phyloP scores from a whole-genome alignment of 768 basidiomycete genomes.

The Suillus decipiens region DNA sequence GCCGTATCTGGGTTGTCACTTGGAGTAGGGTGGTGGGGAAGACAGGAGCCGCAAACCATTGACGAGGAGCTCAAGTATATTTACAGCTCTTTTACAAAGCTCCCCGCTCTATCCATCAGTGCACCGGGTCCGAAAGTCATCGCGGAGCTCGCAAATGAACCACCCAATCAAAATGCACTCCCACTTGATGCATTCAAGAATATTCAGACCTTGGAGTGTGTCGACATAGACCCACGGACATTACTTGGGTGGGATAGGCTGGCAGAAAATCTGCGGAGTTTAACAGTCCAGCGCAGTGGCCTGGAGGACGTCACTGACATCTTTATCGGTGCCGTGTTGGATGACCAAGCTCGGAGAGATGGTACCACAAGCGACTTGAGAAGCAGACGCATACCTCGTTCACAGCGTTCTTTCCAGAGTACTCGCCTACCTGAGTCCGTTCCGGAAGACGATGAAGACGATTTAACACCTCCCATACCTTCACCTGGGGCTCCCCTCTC shows the following conservation, averaged over 20 bases:
- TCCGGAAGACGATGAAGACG: slow-evolving; percentile 49
- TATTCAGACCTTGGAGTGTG: slow-evolving; percentile 70
- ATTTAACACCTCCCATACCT: slow-evolving; percentile 13
- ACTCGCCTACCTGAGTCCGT: slow-evolving; percentile 60
- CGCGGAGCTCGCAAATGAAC: slow-evolving; percentile 65
- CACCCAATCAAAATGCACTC: slow-evolving; percentile 71
- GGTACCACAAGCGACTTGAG: slow-evolving; percentile 52
- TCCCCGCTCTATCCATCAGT: slow-evolving; percentile 73
- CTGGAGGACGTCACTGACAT: slow-evolving; percentile 79
- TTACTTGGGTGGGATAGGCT: slow-evolving; percentile 84
- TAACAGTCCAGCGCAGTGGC: slow-evolving; percentile 79
- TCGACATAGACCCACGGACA: slow-evolving; percentile 80
- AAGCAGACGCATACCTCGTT: slow-evolving; percentile 44
- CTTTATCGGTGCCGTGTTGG: slow-evolving; percentile 74
- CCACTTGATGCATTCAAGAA: slow-evolving; percentile 88
- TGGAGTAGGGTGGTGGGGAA: slow-evolving; percentile 72
- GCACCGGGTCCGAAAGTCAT: slow-evolving; percentile 68
- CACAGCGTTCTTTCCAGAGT: slow-evolving; percentile 48
- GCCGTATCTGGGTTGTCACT: slow-evolving; percentile 76
- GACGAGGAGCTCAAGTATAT: slow-evolving; percentile 82
- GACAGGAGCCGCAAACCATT: slow-evolving; percentile 54
- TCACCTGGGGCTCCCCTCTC: slow-evolving; percentile 46
- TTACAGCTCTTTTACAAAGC: slow-evolving; percentile 87
- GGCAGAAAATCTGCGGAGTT: slow-evolving; percentile 64
- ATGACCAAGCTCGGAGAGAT: slow-evolving; percentile 67